These are phyloP conservation scores for Suhomyces canberraensis DNA, from an alignment of 805 yeast species.

Conservation along the genomic window DNA sequence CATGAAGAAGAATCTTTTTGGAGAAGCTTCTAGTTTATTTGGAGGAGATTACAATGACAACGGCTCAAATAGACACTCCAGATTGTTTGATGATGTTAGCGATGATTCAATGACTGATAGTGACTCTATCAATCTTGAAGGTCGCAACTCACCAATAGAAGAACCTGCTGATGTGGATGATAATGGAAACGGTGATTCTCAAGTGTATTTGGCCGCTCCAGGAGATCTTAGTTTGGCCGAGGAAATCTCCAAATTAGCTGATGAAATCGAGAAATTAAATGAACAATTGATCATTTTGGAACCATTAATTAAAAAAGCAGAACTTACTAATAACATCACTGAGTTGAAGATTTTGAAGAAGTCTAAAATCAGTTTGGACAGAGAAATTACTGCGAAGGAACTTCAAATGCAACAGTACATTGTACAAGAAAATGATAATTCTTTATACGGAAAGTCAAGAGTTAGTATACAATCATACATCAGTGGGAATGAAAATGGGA, in stretches of 20 bases:
- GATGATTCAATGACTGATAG: conserved; percentile 34
- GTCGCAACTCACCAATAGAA: conserved; percentile 12
- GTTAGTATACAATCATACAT: conserved; percentile 53
- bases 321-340: conserved; percentile 69
- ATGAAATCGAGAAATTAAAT: conserved; percentile 55
- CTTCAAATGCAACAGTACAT: conserved; percentile 74
- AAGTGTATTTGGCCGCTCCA: conserved; percentile 59
- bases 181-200: conserved; percentile 17
- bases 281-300: conserved; percentile 63
- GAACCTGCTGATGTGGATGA: conserved; percentile 7
- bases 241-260: conserved; percentile 57
- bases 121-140: conserved; percentile 24
- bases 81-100: conserved; percentile 34
- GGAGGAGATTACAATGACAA: conserved; percentile 12
- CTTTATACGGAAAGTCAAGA: conserved; percentile 64
- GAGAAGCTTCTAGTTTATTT: conserved; percentile 31
- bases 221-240: conserved; percentile 64
- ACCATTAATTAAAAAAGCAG: conserved; percentile 76
- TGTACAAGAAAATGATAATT: conserved; percentile 79
- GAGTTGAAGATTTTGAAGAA: conserved; percentile 67
- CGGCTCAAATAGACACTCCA: conserved; percentile 18
- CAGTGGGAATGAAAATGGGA: conserved; percentile 53
- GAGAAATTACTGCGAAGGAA: conserved; percentile 74
- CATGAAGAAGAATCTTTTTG: conserved; percentile 18
- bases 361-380: conserved; percentile 61